These are phyloP conservation scores for Taphrina flavorubra DNA, from an alignment of 1,139 yeast genomes.

Conservation along the genomic window DNA sequence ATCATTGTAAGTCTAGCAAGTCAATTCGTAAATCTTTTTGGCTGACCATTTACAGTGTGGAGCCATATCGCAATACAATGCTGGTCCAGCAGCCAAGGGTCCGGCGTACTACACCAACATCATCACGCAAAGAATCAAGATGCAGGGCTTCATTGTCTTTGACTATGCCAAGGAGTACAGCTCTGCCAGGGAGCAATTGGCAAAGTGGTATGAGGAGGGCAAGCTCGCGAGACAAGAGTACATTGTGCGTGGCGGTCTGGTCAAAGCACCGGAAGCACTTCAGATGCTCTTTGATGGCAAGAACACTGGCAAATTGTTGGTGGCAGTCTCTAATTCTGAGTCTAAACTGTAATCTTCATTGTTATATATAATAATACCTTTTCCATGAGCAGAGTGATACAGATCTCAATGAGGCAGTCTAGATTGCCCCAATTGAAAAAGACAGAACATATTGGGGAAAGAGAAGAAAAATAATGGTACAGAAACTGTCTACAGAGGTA, in stretches of 20 bases:
- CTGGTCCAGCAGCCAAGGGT: constrained; percentile 45
- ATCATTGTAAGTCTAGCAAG: constrained; percentile 51
- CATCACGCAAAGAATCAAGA: constrained; percentile 32
- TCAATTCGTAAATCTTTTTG: too few relatives aligned
- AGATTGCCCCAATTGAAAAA: not conserved
- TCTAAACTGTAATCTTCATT: constrained; percentile 11
- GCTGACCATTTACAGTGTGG: constrained; percentile 56
- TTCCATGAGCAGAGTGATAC: too few relatives aligned
- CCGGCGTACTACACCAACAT: constrained; percentile 36
- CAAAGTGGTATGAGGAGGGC: constrained; percentile 41
- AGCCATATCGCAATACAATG: constrained; percentile 65
- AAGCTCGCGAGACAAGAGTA: constrained; percentile 40
- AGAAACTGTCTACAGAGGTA: not conserved
- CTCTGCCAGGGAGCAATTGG: constrained; percentile 38
- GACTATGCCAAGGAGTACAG: constrained; percentile 39
- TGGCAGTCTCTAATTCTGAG: constrained; percentile 11
- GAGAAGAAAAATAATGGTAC: not conserved
- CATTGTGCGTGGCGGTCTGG: constrained; percentile 42
- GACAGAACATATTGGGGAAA: too few relatives aligned
- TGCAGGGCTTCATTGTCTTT: constrained; percentile 43
- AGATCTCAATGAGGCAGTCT: not conserved
- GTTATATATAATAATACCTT: too few relatives aligned
- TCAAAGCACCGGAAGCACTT: constrained; percentile 40
- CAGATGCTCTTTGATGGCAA: constrained; percentile 42
- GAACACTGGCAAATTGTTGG: constrained; percentile 43